Evolutionary conservation across 169 alveolate genomes (phyloP).

Genomic region (Eimeria necatrix): DNA sequence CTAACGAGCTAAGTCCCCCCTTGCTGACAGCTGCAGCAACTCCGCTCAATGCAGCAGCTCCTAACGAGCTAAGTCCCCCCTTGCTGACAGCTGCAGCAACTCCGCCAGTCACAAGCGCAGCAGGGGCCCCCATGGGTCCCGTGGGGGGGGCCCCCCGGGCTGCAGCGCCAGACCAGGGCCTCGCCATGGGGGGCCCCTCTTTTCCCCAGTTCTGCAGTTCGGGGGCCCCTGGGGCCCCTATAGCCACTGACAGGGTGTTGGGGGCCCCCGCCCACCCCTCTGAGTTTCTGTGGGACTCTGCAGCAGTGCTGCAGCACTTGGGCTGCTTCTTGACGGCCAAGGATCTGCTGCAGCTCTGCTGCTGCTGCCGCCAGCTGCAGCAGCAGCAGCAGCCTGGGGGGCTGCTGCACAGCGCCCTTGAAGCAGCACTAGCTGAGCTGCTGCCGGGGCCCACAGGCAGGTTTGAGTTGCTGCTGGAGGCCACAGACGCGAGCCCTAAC

Average conservation of each 20-base stretch:
- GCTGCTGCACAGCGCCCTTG: neutral
- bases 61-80: no score
- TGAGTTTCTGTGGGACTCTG: neutral
- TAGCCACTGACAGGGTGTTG: neutral
- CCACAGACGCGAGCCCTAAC: neutral
- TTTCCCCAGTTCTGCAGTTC: no score
- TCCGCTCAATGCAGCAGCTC: no score
- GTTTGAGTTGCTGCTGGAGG: neutral
- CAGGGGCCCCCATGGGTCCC: neutral
- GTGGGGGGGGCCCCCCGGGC: neutral
- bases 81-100: no score
- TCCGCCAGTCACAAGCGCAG: no score
- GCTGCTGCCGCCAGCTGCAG: conserved; percentile 43
- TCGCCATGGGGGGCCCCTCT: no score
- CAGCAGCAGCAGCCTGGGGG: conserved; percentile 29
- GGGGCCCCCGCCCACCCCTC: neutral
- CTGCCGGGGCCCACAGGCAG: neutral
- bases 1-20: no score
- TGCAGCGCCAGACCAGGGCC: no score
- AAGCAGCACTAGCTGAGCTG: neutral
- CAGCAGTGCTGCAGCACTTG: neutral
- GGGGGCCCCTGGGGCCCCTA: conserved; percentile 8
- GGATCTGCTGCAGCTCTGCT: conserved; percentile 16
- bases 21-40: no score
- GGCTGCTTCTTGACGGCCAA: neutral